Evolutionary conservation across 1,139 yeast genomes (phyloP).

Genomic region (Yamadazyma buinensis): DNA sequence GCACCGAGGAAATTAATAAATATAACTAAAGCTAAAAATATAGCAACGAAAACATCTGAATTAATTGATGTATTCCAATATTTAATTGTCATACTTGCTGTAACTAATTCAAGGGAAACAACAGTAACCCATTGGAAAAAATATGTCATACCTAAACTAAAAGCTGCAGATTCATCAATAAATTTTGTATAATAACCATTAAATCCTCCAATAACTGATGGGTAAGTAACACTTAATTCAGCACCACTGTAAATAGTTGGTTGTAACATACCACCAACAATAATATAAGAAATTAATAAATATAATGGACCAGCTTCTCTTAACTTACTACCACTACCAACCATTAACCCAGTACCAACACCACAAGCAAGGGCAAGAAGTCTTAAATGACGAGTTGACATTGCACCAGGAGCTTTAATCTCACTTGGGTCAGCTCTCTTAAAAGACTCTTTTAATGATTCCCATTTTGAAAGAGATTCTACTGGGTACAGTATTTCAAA

Average conservation of each 20-base stretch:
- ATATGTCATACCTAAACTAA: slow-evolving; percentile 38
- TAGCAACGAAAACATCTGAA: slow-evolving; percentile 38
- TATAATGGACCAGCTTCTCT: slow-evolving; percentile 33
- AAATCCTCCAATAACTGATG: slow-evolving; percentile 32
- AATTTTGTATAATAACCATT: slow-evolving; percentile 31
- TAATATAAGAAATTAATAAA: slow-evolving; percentile 29
- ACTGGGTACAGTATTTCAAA: not conserved
- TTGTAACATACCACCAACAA: slow-evolving; percentile 33
- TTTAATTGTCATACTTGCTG: slow-evolving; percentile 34
- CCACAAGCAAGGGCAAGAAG: slow-evolving; percentile 34
- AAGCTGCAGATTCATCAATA: slow-evolving; percentile 32
- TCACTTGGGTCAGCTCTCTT: slow-evolving; percentile 15
- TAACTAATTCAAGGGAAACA: slow-evolving; percentile 34
- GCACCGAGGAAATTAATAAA: slow-evolving; percentile 38
- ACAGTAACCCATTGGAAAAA: slow-evolving; percentile 33
- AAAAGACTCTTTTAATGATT: slow-evolving; percentile 15
- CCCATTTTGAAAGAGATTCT: slow-evolving; percentile 9
- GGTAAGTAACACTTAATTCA: slow-evolving; percentile 32
- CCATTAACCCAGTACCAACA: slow-evolving; percentile 36
- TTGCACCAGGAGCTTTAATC: slow-evolving; percentile 16
- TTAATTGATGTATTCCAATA: slow-evolving; percentile 27
- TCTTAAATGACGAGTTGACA: slow-evolving; percentile 25
- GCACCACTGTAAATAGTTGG: slow-evolving; percentile 35
- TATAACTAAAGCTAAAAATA: slow-evolving; percentile 33
- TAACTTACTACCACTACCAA: slow-evolving; percentile 32